Base-by-base conservation (phyloP, 2,329 filamentous ascomycete species). In the Trichoderma citrinoviride region DNA sequence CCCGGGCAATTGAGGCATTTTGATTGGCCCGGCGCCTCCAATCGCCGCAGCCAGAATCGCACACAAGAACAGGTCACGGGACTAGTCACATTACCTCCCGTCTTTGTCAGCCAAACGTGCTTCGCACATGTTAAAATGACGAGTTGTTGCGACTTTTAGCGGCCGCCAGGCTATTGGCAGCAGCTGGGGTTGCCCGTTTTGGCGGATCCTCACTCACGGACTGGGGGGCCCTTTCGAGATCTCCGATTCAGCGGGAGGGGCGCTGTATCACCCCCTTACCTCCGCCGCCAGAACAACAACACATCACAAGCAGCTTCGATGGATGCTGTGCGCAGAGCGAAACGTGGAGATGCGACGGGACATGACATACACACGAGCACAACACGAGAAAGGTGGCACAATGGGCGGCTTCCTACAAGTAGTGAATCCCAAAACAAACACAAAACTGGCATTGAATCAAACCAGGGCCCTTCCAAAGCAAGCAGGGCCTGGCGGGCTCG, bases 1-100 rank as follows among this genome's bases (percentile, higher is more conserved):
- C 81, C 75, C 75, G 73, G 78, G 33, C 33, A 82, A 82, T 83
- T 82, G 81, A 73, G 72, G 67, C 70, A 70, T 70, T 77, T 75
- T 82, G 78, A 83, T 83, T 83, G 81, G 81, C 61, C 69, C 47
- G 60, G 61, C 70, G 5, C 53, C 64, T 40, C 61, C 65, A 69
- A 67, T 54, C 17, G 3, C 4, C 3, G 33, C 10, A 8, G 33
- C 33, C 33, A 37, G 14, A 37, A 37, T 3, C 33, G 14, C 33
- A 33, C 29, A 33, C 29, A 37, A 37, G 33, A 37, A 12, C 10
- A 12, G 53, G 56, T 70, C 68, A 73, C 67, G 66, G 58, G 60
- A 41, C 23, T 7, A 4, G 29, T 70, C 73, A 75, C 71, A 69
- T 74, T 71, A 71, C 25, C 19, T 23, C 8, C 3, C 6, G 14